phyloP scores from a whole-genome alignment of 208 protist genomes.

The Trichomonas tenax region DNA sequence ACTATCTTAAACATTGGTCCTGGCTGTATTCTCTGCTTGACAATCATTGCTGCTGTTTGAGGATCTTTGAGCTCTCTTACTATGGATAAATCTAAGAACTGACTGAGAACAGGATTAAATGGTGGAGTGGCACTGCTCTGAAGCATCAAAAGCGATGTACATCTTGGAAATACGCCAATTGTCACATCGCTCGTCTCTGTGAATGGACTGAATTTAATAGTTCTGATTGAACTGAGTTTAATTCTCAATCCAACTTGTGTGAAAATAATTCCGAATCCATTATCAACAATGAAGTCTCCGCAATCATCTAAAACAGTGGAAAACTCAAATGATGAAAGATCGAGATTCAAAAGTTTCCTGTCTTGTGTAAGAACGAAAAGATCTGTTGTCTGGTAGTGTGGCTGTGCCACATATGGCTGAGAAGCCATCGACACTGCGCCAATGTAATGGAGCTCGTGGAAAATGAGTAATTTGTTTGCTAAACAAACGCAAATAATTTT shows the following conservation, averaged over 20 bases:
- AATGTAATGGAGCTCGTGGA: background rate
- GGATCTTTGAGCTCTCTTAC: background rate
- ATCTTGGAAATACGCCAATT: background rate
- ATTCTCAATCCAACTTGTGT: background rate
- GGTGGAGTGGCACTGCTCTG: background rate
- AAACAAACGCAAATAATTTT: background rate
- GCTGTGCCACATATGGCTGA: too few relatives aligned
- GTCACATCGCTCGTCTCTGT: background rate
- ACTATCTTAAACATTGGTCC: background rate
- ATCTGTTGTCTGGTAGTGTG: background rate
- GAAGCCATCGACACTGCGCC: background rate
- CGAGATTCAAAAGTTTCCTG: background rate
- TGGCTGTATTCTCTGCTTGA: background rate
- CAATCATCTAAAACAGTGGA: background rate
- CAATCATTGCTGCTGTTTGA: background rate
- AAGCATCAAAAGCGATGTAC: background rate
- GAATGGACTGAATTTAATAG: background rate
- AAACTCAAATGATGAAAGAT: background rate
- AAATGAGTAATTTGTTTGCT: background rate
- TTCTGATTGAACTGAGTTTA: background rate
- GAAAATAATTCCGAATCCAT: background rate
- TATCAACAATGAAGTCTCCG: background rate
- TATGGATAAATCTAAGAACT: conserved; percentile 9
- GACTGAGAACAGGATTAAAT: background rate
- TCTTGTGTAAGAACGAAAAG: background rate